Conservation (phyloP, 495 filamentous ascomycete genomes). For the Tuber microsphaerosporum region DNA sequence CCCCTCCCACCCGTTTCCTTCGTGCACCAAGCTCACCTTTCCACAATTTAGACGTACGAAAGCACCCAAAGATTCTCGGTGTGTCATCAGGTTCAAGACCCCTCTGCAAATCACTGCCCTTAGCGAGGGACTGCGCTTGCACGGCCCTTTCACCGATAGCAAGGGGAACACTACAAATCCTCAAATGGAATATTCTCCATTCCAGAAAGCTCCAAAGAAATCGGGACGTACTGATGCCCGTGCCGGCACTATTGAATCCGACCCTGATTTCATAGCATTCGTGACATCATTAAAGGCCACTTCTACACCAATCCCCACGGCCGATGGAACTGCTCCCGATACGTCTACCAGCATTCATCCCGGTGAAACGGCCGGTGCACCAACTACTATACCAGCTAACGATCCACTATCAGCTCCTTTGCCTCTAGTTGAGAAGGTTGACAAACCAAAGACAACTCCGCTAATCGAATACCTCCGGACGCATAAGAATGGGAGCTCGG, state of each 20-base stretch:
- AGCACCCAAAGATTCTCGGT: constrained; percentile 20
- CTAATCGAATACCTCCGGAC: constrained; percentile 69
- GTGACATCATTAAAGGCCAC: constrained; percentile 51
- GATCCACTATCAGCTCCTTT: constrained; percentile 38
- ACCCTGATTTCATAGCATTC: constrained; percentile 89
- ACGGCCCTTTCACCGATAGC: constrained; percentile 66
- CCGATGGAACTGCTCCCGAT: constrained; percentile 43
- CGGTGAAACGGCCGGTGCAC: constrained; percentile 10
- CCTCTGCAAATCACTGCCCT: constrained; percentile 21
- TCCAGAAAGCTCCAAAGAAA: constrained; percentile 68
- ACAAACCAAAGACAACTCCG: constrained; percentile 71
- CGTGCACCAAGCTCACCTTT: constrained; percentile 8
- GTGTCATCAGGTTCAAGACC: constrained; percentile 24
- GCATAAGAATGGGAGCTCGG: constrained; percentile 32
- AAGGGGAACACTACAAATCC: constrained; percentile 66
- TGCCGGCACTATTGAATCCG: constrained; percentile 91
- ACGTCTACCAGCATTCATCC: constrained; percentile 44
- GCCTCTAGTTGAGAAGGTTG: constrained; percentile 50
- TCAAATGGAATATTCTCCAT: constrained; percentile 71
- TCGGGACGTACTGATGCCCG: constrained; percentile 68
- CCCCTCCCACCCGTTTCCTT: background rate
- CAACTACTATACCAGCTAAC: constrained; percentile 19
- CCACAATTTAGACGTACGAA: constrained; percentile 25
- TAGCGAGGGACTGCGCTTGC: constrained; percentile 46
- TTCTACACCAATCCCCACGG: constrained; percentile 32